These are phyloP conservation scores for Hansfordia pulvinata DNA, from an alignment of 2,329 filamentous ascomycete genomes.

Conservation along the genomic window DNA sequence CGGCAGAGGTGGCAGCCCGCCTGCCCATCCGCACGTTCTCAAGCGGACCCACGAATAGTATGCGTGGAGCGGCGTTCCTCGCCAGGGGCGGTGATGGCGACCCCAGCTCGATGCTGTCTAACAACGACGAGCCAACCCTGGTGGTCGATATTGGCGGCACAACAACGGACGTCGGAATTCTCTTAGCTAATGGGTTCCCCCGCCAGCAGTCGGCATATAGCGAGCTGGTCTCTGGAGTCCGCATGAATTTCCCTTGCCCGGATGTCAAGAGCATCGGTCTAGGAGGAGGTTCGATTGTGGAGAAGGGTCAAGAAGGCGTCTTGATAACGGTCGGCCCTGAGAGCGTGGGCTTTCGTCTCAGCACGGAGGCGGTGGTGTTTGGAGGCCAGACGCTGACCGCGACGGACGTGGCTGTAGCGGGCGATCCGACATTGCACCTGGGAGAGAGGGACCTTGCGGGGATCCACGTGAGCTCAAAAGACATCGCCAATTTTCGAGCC, in stretches of 20 bases:
- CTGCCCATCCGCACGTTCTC: slow-evolving; percentile 49
- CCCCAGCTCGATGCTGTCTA: too few species aligned
- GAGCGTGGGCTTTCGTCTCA: slow-evolving; percentile 45
- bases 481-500: too few species aligned
- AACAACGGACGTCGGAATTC: slow-evolving; percentile 48
- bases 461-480: slow-evolving; percentile 11
- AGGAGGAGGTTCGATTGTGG: slow-evolving; percentile 42
- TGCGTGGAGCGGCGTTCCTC: slow-evolving; percentile 49
- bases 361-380: slow-evolving; percentile 39
- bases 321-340: slow-evolving; percentile 41
- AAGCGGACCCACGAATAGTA: slow-evolving; percentile 49
- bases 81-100: slow-evolving; percentile 19
- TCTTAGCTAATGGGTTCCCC: slow-evolving; percentile 49
- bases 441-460: slow-evolving; percentile 21
- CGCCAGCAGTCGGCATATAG: slow-evolving; percentile 49
- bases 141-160: slow-evolving; percentile 57
- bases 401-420: slow-evolving; percentile 36
- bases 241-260: slow-evolving; percentile 45
- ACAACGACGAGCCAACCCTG: slow-evolving; percentile 27
- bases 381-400: slow-evolving; percentile 42
- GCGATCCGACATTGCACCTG: slow-evolving; percentile 19
- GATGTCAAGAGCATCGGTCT: slow-evolving; percentile 47
- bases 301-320: slow-evolving; percentile 17
- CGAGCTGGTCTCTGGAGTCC: slow-evolving; percentile 46
- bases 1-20: slow-evolving; percentile 35